These are phyloP conservation scores for Paramecium caudatum DNA, from an alignment of 73 alveolate genomes.

Conservation along the genomic window DNA sequence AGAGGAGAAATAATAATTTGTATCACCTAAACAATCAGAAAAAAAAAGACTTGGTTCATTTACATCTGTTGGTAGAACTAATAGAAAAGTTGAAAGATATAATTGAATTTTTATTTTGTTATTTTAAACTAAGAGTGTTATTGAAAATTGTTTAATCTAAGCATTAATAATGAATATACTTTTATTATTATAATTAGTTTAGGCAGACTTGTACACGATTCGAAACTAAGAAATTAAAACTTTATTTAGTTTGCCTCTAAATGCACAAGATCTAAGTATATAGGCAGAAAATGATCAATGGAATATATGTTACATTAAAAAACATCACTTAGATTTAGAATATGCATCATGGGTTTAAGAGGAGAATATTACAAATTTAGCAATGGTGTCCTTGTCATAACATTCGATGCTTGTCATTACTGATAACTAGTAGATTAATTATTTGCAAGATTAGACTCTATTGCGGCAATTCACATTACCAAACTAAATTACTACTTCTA, in stretches of 20 bases:
- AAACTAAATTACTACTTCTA: neutral
- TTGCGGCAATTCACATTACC: neutral
- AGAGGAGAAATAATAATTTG: too few relatives aligned
- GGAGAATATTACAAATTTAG: neutral
- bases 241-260: neutral
- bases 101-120: neutral
- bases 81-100: constrained; percentile 18
- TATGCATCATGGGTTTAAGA: neutral
- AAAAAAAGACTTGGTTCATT: constrained; percentile 10
- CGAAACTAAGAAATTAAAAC: neutral
- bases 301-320: neutral
- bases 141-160: too few relatives aligned
- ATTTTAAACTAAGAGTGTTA: too few relatives aligned
- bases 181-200: constrained; percentile 29
- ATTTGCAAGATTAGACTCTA: neutral
- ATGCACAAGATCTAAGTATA: neutral
- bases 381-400: neutral
- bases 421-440: neutral
- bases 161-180: constrained; percentile 33
- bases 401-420: neutral
- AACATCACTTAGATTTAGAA: constrained; percentile 7
- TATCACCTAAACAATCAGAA: too few relatives aligned
- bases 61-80: constrained; percentile 11
- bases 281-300: constrained; percentile 1
- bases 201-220: constrained; percentile 22